These are phyloP conservation scores for Komagataella pseudopastoris DNA, from an alignment of 805 yeast genomes.

Conservation along the genomic window DNA sequence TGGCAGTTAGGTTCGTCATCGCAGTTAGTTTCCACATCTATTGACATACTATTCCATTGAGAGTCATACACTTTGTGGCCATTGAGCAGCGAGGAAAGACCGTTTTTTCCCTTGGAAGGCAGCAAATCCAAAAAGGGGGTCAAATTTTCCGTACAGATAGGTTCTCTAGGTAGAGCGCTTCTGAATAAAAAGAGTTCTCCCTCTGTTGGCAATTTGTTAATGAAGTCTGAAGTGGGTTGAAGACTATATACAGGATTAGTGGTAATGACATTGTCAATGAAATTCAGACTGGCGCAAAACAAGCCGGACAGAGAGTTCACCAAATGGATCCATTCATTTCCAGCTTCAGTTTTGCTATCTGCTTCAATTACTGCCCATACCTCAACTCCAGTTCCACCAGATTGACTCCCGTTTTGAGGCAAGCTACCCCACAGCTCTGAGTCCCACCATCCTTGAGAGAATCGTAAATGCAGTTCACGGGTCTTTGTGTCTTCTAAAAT, in stretches of 20 bases:
- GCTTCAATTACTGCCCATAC: slow-evolving; percentile 81
- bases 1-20: slow-evolving; percentile 21
- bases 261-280: slow-evolving; percentile 69
- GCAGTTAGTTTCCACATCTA: slow-evolving; percentile 59
- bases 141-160: slow-evolving; percentile 91
- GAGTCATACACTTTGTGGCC: slow-evolving; percentile 89
- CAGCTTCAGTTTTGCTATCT: slow-evolving; percentile 34
- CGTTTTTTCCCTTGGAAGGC: slow-evolving; percentile 88
- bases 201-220: slow-evolving; percentile 13
- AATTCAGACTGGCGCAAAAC: slow-evolving; percentile 90
- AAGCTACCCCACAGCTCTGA: slow-evolving; percentile 74
- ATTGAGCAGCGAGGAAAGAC: slow-evolving; percentile 70
- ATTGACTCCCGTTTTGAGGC: slow-evolving; percentile 53
- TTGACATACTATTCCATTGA: slow-evolving; percentile 87
- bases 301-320: slow-evolving; percentile 75
- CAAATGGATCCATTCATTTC: slow-evolving; percentile 53
- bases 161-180: slow-evolving; percentile 89
- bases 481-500: slow-evolving; percentile 53
- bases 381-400: slow-evolving; percentile 96
- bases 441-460: slow-evolving; percentile 95
- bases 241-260: slow-evolving; percentile 43
- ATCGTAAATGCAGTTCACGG: slow-evolving; percentile 69
- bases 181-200: slow-evolving; percentile 45
- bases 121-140: slow-evolving; percentile 85
- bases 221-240: slow-evolving; percentile 11